phyloP scores from a whole-genome alignment of 1,284 basidiomycete species.

The Fomitopsis pinicola region DNA sequence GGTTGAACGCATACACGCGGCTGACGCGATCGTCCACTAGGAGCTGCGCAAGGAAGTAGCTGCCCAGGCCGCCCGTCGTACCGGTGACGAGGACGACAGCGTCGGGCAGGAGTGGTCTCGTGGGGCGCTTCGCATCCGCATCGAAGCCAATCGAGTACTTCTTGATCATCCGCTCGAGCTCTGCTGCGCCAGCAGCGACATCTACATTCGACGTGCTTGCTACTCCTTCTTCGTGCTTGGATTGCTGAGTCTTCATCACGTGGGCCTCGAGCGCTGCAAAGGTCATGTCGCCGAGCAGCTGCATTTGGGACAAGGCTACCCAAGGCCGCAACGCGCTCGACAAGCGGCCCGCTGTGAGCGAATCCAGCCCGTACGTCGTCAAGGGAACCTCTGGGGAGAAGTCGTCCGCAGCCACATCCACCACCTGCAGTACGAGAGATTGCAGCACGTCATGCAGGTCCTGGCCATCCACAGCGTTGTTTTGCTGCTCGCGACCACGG shows the following conservation, averaged over 20 bases:
- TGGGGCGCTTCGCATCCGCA: too few species aligned
- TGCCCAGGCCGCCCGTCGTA: too few species aligned
- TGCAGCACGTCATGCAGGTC: neutral
- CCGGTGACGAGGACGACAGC: too few species aligned
- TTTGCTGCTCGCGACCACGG: neutral
- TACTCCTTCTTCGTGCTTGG: neutral
- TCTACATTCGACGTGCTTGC: neutral
- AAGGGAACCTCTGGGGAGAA: conserved; percentile 33
- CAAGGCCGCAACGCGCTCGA: conserved; percentile 26
- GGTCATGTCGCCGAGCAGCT: conserved; percentile 30
- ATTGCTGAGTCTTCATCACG: neutral
- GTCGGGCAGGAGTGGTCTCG: too few species aligned
- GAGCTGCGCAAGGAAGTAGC: neutral
- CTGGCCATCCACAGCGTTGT: neutral
- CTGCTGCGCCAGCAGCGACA: too few species aligned
- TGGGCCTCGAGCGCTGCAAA: neutral
- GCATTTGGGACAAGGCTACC: conserved; percentile 29
- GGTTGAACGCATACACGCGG: neutral
- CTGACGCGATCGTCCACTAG: neutral
- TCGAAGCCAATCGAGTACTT: too few species aligned
- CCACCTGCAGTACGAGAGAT: conserved; percentile 16
- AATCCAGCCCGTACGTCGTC: conserved; percentile 37
- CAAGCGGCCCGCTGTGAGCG: conserved; percentile 30
- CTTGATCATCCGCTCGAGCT: too few species aligned
- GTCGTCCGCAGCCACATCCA: conserved; percentile 24